Evolutionary conservation across 2,329 filamentous ascomycete genomes (phyloP), one percentile per base, ranked within the genome.

Genomic region (Botryotinia globosa): DNA sequence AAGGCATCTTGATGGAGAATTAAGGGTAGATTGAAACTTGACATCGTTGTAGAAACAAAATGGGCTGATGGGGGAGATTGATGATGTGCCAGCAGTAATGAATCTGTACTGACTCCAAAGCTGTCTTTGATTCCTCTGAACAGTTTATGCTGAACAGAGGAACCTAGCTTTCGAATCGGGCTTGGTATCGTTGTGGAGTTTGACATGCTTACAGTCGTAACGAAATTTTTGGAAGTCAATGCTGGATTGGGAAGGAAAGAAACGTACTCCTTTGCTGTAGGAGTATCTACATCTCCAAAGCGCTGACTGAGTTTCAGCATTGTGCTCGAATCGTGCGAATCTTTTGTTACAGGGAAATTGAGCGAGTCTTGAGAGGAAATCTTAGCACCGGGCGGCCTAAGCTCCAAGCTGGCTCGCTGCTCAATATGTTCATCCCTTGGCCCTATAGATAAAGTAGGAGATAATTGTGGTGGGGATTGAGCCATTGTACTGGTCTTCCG

Each of bases 1-100:
- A 91, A 94, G 0, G 94, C 91, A 79, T 94, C 90, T 81, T 94
- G 92, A 75, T 97, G 97, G 66, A 98, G 87, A 22, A 92, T 87
- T 73, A 90, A 85, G 0, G 92, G 91, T 14, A 90, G 82, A 20
- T 85, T 85, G 73, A 85, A 82, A n/a, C 84, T 80, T 76, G 85
- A 81, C 80, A 94, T 85, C 0, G 89, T 91, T 1, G 83, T 83
- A 4, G 83, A 79, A 1, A 94, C 83, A 77, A 85, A 86, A 62
- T 83, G 75, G 63, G 73, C 73, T 2, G 82, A 79, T 4, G 86
- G 86, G 42, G 86, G 84, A 6, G 81, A 69, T 39, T 72, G 48
- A 18, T 59, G 16, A 25, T 58, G 51, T 59, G 70, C 63, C 20
- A 61, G 63, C 29, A 68, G 7, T 8, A 72, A 20, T 14, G 37